phyloP scores from a whole-genome alignment of 345 rosid genomes.

The Gossypium australe region DNA sequence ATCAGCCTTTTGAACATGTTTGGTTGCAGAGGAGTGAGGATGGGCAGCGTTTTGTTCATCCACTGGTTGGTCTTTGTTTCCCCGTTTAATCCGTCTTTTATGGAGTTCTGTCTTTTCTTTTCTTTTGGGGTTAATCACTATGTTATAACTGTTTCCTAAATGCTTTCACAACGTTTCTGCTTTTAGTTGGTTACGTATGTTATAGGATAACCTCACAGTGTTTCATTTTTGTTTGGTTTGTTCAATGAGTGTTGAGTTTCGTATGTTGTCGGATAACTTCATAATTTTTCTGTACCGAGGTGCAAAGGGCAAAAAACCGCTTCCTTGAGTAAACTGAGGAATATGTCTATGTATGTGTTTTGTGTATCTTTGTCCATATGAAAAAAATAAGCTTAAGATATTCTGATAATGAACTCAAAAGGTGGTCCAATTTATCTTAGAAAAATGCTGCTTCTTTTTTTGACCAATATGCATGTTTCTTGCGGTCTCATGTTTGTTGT shows the following conservation, averaged over 20 bases:
- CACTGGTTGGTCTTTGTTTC: slow-evolving; percentile 49
- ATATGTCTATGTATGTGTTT: neutral
- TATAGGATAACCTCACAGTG: neutral
- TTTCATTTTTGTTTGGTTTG: neutral
- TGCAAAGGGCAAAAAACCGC: neutral
- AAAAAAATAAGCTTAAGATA: too few relatives aligned
- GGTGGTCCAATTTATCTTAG: too few relatives aligned
- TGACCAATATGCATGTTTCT: too few relatives aligned
- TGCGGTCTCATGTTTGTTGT: too few relatives aligned
- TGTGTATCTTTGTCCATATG: neutral
- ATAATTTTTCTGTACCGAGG: neutral
- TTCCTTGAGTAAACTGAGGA: neutral
- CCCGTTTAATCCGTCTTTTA: neutral
- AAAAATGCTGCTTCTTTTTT: too few relatives aligned
- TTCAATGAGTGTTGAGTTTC: neutral
- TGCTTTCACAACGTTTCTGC: neutral
- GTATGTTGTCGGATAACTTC: neutral
- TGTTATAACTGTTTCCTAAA: neutral
- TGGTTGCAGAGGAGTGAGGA: slow-evolving; percentile 76
- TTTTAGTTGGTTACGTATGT: neutral
- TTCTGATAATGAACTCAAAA: too few relatives aligned
- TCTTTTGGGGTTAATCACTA: neutral
- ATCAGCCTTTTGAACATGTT: slow-evolving; percentile 70
- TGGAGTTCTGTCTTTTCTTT: neutral
- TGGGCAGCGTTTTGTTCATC: slow-evolving; percentile 57